These are phyloP conservation scores for Neopestalotiopsis sp. DNA, from an alignment of 2,329 filamentous ascomycete genomes.

Conservation along the genomic window DNA sequence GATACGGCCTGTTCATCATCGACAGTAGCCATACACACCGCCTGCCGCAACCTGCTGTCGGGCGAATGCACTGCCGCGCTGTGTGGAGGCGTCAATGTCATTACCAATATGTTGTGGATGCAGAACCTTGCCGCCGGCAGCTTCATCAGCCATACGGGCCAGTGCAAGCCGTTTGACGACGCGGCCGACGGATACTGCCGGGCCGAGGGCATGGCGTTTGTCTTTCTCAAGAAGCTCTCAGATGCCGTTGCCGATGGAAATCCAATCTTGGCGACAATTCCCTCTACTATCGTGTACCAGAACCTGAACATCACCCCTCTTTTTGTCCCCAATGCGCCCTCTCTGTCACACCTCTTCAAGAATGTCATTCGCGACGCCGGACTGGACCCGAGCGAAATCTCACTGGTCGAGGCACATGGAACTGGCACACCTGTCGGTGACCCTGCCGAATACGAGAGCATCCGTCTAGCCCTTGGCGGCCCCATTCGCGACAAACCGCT, in stretches of 20 bases:
- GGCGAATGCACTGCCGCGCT: background rate
- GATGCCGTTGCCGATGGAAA: conserved; percentile 57
- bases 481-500: conserved; percentile 28
- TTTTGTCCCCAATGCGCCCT: conserved; percentile 31
- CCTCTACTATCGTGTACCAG: conserved; percentile 39
- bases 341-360: conserved; percentile 40
- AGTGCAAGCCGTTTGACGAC: conserved; percentile 54
- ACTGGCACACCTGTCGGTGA: conserved; percentile 40
- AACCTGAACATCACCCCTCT: conserved; percentile 34
- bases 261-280: conserved; percentile 49
- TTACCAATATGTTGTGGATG: conserved; percentile 32
- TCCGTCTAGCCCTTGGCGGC: conserved; percentile 8
- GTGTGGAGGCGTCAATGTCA: conserved; percentile 21
- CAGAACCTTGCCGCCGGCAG: conserved; percentile 31
- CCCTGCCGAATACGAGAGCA: too few relatives aligned
- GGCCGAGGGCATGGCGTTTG: conserved; percentile 51
- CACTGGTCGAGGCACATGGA: conserved; percentile 45
- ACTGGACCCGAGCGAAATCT: conserved; percentile 30
- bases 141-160: conserved; percentile 49
- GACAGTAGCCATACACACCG: conserved; percentile 38
- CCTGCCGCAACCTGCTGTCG: conserved; percentile 26
- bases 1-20: conserved; percentile 46
- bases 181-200: conserved; percentile 59
- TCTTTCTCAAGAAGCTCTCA: conserved; percentile 55
- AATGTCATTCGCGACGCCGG: conserved; percentile 39